Base-by-base conservation (phyloP, 352 stramenopile genomes). In the Phytophthora meadii region DNA sequence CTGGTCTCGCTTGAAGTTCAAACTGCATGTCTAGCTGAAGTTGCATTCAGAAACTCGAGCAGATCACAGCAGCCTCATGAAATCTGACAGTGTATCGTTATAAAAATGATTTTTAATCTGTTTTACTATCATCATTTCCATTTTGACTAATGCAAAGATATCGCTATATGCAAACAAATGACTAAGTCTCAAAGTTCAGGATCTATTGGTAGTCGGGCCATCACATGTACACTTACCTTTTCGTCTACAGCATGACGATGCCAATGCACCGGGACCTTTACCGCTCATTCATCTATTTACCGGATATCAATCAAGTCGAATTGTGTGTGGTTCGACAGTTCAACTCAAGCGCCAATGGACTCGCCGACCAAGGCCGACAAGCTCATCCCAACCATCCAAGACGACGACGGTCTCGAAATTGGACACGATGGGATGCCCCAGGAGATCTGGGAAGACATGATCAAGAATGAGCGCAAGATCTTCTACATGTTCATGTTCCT, bases 401-500 rank as follows among this genome's bases (percentile, higher is more conserved):
- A 82, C 11, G 68, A 68, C n/a, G 50, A 61, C 25, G 50, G 27
- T 8, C 68, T 62, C 4, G 54, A 53, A 24, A 19, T 53, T 5
- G 54, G 37, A 14, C 71, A 44, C 50, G 75, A 88, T 24, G 70
- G 67, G 40, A 72, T 92, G 25, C 80, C 80, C 1, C 54, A 89
- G 24, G 74, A 87, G 15, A 82, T 90, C 41, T 85, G 74, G 69
- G 68, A 88, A 36, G 78, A 90, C 48, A 76, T 90, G 39, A 50
- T 77, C 51, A 54, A 79, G 62, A 72, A 86, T 50, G 68, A 82
- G 50, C 48, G 53, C 17, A 79, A 70, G 25, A 80, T 93, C 45
- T 90, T 88, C 74, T 87, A 74, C 51, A 74, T 71, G 61, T 68
- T 91, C 72, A 82, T 86, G 67, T 93, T 90, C 68, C 65, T 93